Conservation (phyloP, 768 basidiomycete genomes). For the Lactarius akahatsu region DNA sequence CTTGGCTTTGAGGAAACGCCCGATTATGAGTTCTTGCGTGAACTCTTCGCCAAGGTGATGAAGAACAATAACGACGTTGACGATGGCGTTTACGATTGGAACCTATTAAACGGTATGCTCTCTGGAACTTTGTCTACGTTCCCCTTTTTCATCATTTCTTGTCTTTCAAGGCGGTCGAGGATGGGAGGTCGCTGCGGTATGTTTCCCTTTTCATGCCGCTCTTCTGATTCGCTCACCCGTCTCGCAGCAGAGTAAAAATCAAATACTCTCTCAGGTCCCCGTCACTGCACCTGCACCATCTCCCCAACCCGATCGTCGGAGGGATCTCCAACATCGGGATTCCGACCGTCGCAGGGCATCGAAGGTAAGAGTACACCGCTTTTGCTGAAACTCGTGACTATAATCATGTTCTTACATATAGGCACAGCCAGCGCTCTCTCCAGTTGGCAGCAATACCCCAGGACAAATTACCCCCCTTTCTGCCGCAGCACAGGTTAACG, state of each 20-base stretch:
- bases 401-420: conserved; percentile 51
- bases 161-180: conserved; percentile 72
- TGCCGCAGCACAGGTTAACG: conserved; percentile 69
- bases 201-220: conserved; percentile 32
- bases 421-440: conserved; percentile 57
- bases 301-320: conserved; percentile 52
- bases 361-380: conserved; percentile 36
- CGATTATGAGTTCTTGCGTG: conserved; percentile 97
- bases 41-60: conserved; percentile 91
- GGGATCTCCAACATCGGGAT: conserved; percentile 55
- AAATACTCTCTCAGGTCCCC: conserved; percentile 66
- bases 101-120: conserved; percentile 70
- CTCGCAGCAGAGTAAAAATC: conserved; percentile 53
- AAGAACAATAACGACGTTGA: conserved; percentile 89
- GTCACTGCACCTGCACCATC: conserved; percentile 46
- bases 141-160: conserved; percentile 5
- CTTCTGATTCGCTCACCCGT: background rate
- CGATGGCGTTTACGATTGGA: conserved; percentile 97
- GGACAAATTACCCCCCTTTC: conserved; percentile 71
- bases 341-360: conserved; percentile 64
- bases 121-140: conserved; percentile 4
- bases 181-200: conserved; percentile 82
- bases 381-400: conserved; percentile 69
- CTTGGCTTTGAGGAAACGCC: conserved; percentile 99
- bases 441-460: conserved; percentile 47